phyloP scores from a whole-genome alignment of 352 stramenopile genomes.

The Proteromonas lacertae region DNA sequence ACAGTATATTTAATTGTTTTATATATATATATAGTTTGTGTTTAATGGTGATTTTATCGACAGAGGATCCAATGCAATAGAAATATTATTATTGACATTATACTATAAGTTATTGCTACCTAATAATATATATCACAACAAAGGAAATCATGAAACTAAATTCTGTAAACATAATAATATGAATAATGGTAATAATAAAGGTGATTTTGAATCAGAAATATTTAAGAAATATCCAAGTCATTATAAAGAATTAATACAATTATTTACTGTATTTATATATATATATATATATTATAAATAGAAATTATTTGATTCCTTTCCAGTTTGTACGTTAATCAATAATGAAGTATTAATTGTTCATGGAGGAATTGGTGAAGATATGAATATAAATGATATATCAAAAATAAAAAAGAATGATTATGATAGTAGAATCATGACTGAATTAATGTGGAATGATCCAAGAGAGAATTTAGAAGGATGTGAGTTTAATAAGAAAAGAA shows the following conservation, averaged over 20 bases:
- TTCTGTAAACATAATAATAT: too few relatives aligned
- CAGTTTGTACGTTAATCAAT: slow-evolving; percentile 62
- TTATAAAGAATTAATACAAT: neutral
- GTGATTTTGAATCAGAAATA: slow-evolving; percentile 93
- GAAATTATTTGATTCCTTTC: slow-evolving; percentile 88
- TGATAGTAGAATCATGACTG: too few relatives aligned
- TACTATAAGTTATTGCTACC: slow-evolving; percentile 33
- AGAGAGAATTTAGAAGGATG: too few relatives aligned
- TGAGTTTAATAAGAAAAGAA: too few relatives aligned
- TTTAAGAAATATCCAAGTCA: slow-evolving; percentile 89
- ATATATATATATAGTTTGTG: too few relatives aligned
- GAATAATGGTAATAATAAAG: slow-evolving; percentile 99
- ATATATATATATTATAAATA: slow-evolving; percentile 93
- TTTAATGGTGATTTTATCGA: slow-evolving; percentile 99
- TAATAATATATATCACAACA: slow-evolving; percentile 40
- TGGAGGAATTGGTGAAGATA: slow-evolving; percentile 77
- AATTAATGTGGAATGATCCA: too few relatives aligned
- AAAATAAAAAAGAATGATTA: too few relatives aligned
- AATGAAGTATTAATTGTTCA: slow-evolving; percentile 70
- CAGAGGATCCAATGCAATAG: slow-evolving; percentile 78
- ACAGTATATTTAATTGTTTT: too few relatives aligned
- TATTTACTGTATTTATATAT: slow-evolving; percentile 20
- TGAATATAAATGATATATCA: too few relatives aligned
- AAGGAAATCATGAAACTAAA: slow-evolving; percentile 91
- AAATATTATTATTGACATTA: slow-evolving; percentile 87